Base-by-base conservation (phyloP, 1,139 yeast species). In the Zhuliangozyma blackwelliae region DNA sequence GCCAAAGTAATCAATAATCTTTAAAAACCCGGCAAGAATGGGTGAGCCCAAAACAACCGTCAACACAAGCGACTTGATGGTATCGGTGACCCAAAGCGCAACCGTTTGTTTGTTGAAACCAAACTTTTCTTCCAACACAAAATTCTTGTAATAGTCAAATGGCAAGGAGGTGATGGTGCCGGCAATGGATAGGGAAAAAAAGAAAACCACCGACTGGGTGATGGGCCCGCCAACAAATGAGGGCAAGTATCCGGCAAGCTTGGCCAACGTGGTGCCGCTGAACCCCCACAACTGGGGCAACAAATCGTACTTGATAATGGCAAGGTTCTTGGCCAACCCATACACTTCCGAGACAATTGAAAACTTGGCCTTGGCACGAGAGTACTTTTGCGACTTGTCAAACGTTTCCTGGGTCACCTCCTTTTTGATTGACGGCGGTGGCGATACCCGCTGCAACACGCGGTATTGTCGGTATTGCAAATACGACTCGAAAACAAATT, bases 21-120 rank as follows among this genome's bases (percentile, higher is more conserved):
- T 86, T 58, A 90, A 75, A 54, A 90, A 79, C 0, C 75, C 85
- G 34, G 82, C 84, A 41, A 86, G 57, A 31, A 87, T 61, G 22
- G 96, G 95, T 36, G 82, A 75, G 32, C 92, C 87, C 42, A 92
- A 60, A 2, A 66, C 76, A 36, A 75, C 54, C 25, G 76, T 58
- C 38, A 92, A 65, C 1, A 69, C 46, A 33, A 75, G 61, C 25
- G 75, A 62, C 64, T 92, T 92, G 43, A 88, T 33, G 48, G 69
- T 65, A 59, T 92, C 98, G 19, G 76, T 54, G 33, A 85, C 42
- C 85, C 95, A 92, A 37, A 88, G 65, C 35, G 69, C 63, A 12
- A 73, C 45, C 1, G 97, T 92, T 50, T 78, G 72, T 59, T 92
- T 92, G 65, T 92, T 92, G 68, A 92, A 92, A 0, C 98, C 98